Evolutionary conservation across 2,329 filamentous ascomycete genomes (phyloP).

Genomic region (Talaromyces sp.): DNA sequence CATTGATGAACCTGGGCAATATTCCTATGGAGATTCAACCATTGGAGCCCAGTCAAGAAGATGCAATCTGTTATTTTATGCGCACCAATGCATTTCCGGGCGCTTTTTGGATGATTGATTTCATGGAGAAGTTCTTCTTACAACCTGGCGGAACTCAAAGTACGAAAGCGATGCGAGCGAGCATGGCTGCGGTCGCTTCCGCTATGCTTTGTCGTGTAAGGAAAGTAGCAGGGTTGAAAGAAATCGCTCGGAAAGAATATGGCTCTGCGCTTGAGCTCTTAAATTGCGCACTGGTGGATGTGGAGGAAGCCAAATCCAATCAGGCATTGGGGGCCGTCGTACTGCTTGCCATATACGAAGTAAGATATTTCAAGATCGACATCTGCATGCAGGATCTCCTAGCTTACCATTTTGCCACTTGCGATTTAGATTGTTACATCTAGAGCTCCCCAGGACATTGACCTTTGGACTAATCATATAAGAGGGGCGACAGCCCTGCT

Average conservation of each 20-base stretch:
- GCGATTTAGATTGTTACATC: slow-evolving; percentile 32
- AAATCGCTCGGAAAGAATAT: slow-evolving; percentile 57
- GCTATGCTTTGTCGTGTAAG: slow-evolving; percentile 61
- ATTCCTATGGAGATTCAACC: slow-evolving; percentile 28
- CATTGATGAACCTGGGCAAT: slow-evolving; percentile 1
- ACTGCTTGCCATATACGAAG: slow-evolving; percentile 65
- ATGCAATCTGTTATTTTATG: slow-evolving; percentile 42
- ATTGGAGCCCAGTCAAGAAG: slow-evolving; percentile 30
- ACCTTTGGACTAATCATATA: slow-evolving; percentile 61
- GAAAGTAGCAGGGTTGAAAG: slow-evolving; percentile 50
- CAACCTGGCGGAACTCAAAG: slow-evolving; percentile 25
- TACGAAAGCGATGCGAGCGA: slow-evolving; percentile 42
- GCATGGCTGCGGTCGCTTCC: slow-evolving; percentile 61
- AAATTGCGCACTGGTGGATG: slow-evolving; percentile 36
- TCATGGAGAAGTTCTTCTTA: slow-evolving; percentile 25
- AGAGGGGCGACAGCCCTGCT: slow-evolving; percentile 63
- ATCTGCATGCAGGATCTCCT: background rate
- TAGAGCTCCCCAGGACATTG: slow-evolving; percentile 50
- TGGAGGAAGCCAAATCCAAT: slow-evolving; percentile 39
- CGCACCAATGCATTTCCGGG: slow-evolving; percentile 37
- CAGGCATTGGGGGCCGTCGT: slow-evolving; percentile 58
- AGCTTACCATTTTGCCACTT: background rate
- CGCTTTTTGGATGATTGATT: slow-evolving; percentile 28
- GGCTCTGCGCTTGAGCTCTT: slow-evolving; percentile 54
- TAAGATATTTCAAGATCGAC: slow-evolving; percentile 32